Conservation (phyloP, 176 grass and related monocot species). For the Zea luxurians region DNA sequence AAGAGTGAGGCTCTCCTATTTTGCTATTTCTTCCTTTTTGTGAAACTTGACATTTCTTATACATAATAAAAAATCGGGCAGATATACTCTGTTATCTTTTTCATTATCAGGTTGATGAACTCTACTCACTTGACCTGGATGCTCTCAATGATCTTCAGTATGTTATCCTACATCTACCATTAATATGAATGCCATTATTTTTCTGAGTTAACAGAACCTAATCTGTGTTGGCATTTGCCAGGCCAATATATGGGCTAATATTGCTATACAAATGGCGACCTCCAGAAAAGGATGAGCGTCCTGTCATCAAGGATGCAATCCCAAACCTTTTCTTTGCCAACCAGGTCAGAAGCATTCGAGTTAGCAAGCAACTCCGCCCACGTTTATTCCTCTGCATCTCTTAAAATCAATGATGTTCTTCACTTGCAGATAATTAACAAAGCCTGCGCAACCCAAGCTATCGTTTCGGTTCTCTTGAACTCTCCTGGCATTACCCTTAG, state of each 20-base stretch:
- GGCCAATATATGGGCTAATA: slow-evolving; percentile 89
- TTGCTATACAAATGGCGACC: slow-evolving; percentile 91
- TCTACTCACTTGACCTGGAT: slow-evolving; percentile 96
- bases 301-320: slow-evolving; percentile 55
- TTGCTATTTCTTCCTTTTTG: slow-evolving; percentile 26
- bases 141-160: slow-evolving; percentile 81
- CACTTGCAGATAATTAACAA: slow-evolving; percentile 87
- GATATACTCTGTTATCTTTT: slow-evolving; percentile 28
- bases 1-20: slow-evolving; percentile 18
- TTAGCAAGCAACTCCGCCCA: neutral
- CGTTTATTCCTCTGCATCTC: slow-evolving; percentile 3
- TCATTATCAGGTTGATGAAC: slow-evolving; percentile 80
- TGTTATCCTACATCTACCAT: slow-evolving; percentile 13
- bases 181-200: slow-evolving; percentile 24
- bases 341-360: slow-evolving; percentile 49
- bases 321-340: slow-evolving; percentile 72
- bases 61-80: neutral
- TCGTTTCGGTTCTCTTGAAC: slow-evolving; percentile 85
- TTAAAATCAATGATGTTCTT: slow-evolving; percentile 25
- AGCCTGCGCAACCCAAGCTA: slow-evolving; percentile 95
- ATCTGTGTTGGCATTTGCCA: slow-evolving; percentile 38
- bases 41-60: slow-evolving; percentile 1
- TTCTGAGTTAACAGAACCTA: slow-evolving; percentile 5
- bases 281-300: slow-evolving; percentile 58
- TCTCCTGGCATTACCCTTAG: slow-evolving; percentile 68